These are phyloP conservation scores for Nymphaea thermarum DNA, from an alignment of 164 flowering plant species.

Conservation along the genomic window DNA sequence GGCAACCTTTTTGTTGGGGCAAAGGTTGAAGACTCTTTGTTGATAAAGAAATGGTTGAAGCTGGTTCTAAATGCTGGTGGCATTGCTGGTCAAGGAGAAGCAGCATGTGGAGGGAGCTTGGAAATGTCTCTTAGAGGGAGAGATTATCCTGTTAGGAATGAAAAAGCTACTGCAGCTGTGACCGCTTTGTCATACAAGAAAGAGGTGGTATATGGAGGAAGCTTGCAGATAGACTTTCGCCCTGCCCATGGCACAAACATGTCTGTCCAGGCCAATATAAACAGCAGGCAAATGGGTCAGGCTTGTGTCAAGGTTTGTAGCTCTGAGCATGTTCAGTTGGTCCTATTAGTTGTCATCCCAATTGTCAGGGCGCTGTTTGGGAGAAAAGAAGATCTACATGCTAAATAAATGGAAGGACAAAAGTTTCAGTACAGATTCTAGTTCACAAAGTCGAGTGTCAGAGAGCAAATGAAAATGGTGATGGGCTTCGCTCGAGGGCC, in stretches of 20 bases:
- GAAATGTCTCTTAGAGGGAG: constrained; percentile 61
- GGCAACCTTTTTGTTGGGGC: constrained; percentile 49
- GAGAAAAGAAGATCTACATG: constrained; percentile 10
- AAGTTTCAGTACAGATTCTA: too few species aligned
- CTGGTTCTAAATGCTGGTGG: constrained; percentile 51
- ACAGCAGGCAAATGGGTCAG: constrained; percentile 78
- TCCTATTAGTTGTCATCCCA: constrained; percentile 45
- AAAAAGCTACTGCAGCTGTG: constrained; percentile 37
- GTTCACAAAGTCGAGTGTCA: too few species aligned
- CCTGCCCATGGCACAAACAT: constrained; percentile 34
- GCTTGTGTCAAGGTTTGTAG: constrained; percentile 48
- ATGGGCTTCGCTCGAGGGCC: too few species aligned
- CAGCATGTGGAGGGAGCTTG: constrained; percentile 71
- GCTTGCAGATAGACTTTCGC: constrained; percentile 50
- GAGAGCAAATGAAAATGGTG: too few species aligned
- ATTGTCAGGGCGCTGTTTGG: constrained; percentile 38
- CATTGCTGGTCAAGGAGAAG: constrained; percentile 46
- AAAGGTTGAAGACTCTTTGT: constrained; percentile 67
- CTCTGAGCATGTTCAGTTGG: constrained; percentile 60
- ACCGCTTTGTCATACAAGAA: constrained; percentile 53
- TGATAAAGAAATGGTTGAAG: constrained; percentile 54
- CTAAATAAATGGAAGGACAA: too few species aligned
- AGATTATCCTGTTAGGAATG: constrained; percentile 81
- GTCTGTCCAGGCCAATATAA: constrained; percentile 60
- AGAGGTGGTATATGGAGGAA: constrained; percentile 61